Base-by-base conservation (phyloP, 2,329 filamentous ascomycete species). In the Rachicladosporium sp. region DNA sequence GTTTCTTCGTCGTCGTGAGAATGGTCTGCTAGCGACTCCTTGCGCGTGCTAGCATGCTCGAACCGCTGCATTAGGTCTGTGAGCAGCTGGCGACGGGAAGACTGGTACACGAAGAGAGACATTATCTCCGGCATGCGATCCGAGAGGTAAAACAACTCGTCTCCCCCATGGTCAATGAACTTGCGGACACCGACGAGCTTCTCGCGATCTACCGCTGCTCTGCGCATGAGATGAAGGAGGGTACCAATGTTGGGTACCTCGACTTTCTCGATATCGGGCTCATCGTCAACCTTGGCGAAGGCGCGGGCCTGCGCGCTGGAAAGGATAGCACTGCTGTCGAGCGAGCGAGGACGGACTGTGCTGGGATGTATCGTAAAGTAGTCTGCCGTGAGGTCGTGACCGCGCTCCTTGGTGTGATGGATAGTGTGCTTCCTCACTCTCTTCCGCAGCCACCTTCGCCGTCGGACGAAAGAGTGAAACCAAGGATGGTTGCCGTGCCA, bases 401-500 rank as follows among this genome's bases (percentile, higher is more conserved):
- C 72, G 46, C 78, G 71, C 52, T 67, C 43, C 50, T 60, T 42
- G 49, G 62, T 61, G 23, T 60, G 57, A 32, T 61, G 59, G 9
- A 55, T 52, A 8, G 56, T 56, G 34, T 59, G 66, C 55, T 75
- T 74, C 62, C 82, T 84, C 38, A 82, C 71, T 29, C 91, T 72
- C 58, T 84, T 82, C 33, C 91, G 72, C 40, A 89, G 76, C 91
- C 91, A 98, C 13, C 85, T 77, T 46, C 91, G 74, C 49, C 91
- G 71, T 29, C 91, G 73, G n/a, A 95, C 91, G 56, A 89, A 98
- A 1, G 86, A 93, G 58, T 88, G 89, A 62, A 86, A 94, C 88
- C 89, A 96, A 19, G 77, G 81, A 56, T 81, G 77, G 11, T 83
- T 82, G 3, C 80, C 80, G 60, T 98, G 91, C 91, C 91, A 98